phyloP scores from a whole-genome alignment of 371 early-diverging fungal species.

The Smittium culicis region DNA sequence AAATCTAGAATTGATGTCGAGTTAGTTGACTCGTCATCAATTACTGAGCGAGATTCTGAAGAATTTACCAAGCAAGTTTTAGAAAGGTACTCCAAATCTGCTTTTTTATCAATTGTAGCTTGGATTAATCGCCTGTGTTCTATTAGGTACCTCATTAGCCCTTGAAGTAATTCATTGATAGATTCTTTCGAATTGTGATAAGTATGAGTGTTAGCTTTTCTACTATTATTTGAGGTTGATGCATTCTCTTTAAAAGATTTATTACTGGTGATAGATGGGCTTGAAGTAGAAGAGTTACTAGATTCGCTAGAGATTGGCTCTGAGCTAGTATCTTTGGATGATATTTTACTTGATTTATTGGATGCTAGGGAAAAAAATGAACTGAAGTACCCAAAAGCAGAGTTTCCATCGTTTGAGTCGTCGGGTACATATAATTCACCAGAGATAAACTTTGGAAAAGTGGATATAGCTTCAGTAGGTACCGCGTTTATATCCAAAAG shows the following conservation, averaged over 20 bases:
- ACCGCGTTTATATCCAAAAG: conserved; percentile 67
- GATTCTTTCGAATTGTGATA: conserved; percentile 16
- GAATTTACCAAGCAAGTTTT: conserved; percentile 10
- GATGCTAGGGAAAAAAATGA: neutral
- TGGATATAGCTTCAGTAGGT: conserved; percentile 66
- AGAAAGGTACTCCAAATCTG: conserved; percentile 3
- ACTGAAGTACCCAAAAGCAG: neutral
- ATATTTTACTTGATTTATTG: neutral
- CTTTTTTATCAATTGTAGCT: conserved; percentile 14
- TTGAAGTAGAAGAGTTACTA: neutral
- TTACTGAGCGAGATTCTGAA: neutral
- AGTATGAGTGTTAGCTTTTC: conserved; percentile 11
- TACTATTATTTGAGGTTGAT: neutral
- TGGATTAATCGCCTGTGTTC: conserved; percentile 31
- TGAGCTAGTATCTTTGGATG: neutral
- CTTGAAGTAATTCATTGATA: conserved; percentile 20
- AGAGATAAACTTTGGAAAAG: conserved; percentile 49
- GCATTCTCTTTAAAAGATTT: neutral
- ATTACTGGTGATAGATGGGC: neutral
- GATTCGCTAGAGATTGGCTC: neutral
- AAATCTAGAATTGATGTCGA: conserved; percentile 1
- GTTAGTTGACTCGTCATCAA: neutral
- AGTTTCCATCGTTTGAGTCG: neutral
- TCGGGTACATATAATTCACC: conserved; percentile 16
- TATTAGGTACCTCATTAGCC: conserved; percentile 29